Percentiles rank a stretch among this genome's conserved stretches.
Evolutionary conservation across 768 basidiomycete genomes (phyloP).

Genomic region (Lentinula sp.): DNA sequence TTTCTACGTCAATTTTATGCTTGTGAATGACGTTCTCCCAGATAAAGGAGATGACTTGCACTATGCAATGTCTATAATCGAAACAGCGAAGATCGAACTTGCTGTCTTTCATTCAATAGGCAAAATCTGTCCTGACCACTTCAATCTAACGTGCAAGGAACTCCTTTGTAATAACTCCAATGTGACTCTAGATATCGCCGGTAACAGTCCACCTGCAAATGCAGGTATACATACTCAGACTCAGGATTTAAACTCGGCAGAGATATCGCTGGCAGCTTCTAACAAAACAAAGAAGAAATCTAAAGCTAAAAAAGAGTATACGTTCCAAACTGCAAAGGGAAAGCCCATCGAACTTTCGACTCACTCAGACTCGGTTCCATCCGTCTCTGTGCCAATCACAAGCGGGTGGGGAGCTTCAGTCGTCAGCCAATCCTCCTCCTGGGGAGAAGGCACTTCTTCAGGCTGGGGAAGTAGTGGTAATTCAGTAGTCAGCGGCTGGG

Average conservation of each 20-base stretch:
- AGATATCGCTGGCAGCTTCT: neutral
- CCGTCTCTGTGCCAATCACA: too few species aligned
- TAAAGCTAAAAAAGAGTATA: neutral
- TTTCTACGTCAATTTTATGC: conserved; percentile 1
- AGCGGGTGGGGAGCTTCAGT: neutral
- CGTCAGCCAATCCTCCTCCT: neutral
- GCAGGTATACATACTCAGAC: neutral
- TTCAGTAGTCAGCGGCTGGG: neutral
- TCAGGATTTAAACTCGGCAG: neutral
- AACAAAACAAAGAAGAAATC: neutral
- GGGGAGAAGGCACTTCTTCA: neutral
- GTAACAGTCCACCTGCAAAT: neutral
- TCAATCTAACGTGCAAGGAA: conserved; percentile 2
- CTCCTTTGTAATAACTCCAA: neutral
- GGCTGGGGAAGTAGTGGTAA: neutral
- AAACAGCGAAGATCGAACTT: neutral
- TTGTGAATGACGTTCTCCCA: neutral
- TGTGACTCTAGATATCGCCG: neutral
- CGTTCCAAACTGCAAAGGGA: neutral
- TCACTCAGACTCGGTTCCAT: neutral
- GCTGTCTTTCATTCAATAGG: neutral
- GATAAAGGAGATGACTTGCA: neutral
- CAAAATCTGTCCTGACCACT: neutral
- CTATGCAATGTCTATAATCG: neutral
- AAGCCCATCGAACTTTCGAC: too few species aligned